phyloP scores from a whole-genome alignment of 306 rosid genomes.

The Rosa lucieae region DNA sequence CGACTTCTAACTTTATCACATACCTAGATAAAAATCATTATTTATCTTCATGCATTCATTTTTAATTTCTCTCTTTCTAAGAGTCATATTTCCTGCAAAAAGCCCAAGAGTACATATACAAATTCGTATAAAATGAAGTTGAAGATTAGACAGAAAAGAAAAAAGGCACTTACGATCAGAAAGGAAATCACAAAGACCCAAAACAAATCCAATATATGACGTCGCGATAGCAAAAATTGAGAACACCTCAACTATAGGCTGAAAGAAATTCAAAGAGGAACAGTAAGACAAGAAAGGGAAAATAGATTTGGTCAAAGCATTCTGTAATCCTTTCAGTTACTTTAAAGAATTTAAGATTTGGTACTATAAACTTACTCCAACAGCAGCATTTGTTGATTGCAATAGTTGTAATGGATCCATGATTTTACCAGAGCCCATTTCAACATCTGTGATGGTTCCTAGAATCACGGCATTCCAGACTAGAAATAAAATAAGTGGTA shows the following conservation, averaged over 20 bases:
- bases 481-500: conserved; percentile 69
- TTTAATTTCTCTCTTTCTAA: background rate
- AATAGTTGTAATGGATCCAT: conserved; percentile 68
- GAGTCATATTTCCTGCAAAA: background rate
- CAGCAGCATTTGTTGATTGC: conserved; percentile 56
- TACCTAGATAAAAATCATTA: background rate
- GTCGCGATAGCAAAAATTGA: conserved; percentile 77
- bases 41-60: background rate
- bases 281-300: conserved; percentile 1
- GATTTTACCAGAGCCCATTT: conserved; percentile 40
- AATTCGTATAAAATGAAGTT: background rate
- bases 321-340: background rate
- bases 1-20: background rate
- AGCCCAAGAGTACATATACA: background rate
- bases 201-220: conserved; percentile 76
- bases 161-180: conserved; percentile 59
- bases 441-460: conserved; percentile 55
- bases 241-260: conserved; percentile 76
- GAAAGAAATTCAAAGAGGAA: conserved; percentile 19
- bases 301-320: conserved; percentile 1
- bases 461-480: conserved; percentile 80
- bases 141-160: conserved; percentile 7
- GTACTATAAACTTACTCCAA: conserved; percentile 54
- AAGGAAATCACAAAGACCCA: conserved; percentile 76
- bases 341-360: background rate